Percentiles rank a stretch among this genome's conserved stretches.
phyloP scores from a whole-genome alignment of 1,139 yeast genomes.

The Suhomyces chickasaworum region DNA sequence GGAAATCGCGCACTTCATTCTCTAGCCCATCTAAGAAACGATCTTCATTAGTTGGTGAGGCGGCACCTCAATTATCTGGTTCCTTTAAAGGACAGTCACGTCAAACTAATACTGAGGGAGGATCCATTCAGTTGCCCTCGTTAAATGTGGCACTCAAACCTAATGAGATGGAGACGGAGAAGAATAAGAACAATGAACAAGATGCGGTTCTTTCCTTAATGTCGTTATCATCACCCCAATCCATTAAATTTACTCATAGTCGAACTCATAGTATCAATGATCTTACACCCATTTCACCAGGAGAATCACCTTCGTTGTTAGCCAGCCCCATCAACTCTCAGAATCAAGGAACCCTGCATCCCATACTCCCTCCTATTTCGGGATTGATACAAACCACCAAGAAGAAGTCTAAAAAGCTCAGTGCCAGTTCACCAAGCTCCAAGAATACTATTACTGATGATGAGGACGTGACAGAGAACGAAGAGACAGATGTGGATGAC shows the following conservation, averaged over 20 bases:
- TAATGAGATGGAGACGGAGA: conserved; percentile 7
- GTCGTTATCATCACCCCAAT: conserved; percentile 48
- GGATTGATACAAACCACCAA: conserved; percentile 20
- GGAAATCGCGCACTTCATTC: conserved; percentile 25
- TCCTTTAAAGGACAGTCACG: conserved; percentile 6
- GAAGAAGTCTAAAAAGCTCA: conserved; percentile 2
- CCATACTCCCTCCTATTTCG: conserved; percentile 37
- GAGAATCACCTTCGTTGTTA: conserved; percentile 22
- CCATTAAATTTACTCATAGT: conserved; percentile 35
- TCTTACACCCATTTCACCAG: conserved; percentile 25
- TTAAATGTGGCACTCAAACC: conserved; percentile 28
- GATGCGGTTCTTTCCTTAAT: conserved; percentile 49
- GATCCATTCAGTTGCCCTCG: conserved; percentile 31
- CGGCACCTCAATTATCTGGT: not conserved
- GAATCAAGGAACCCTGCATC: conserved; percentile 14
- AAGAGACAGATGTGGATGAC: conserved; percentile 34
- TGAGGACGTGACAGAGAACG: conserved; percentile 25
- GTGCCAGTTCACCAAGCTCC: conserved; percentile 8
- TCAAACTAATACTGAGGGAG: not conserved
- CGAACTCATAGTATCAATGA: conserved; percentile 35
- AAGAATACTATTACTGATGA: conserved; percentile 20
- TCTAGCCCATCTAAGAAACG: conserved; percentile 15
- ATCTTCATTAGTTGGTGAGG: conserved; percentile 7
- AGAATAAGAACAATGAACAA: conserved; percentile 32
- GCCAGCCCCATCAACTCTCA: conserved; percentile 22